Base-by-base conservation (phyloP, 2,329 filamentous ascomycete genomes). In the Nannizziopsis barbatae region DNA sequence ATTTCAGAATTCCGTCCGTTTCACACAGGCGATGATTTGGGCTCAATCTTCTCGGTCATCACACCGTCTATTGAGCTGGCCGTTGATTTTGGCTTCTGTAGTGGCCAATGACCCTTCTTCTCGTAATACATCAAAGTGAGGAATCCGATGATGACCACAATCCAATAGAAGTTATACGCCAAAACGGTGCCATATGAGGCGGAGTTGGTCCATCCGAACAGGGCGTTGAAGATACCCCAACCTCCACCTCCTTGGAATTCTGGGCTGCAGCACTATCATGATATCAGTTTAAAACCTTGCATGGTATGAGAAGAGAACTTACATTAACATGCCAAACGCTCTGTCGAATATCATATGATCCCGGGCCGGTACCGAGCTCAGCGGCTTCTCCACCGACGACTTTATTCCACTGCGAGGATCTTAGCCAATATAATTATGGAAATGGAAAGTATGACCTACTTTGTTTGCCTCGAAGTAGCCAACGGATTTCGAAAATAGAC, bases 161-260 rank as follows among this genome's bases (percentile, higher is more conserved):
- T 67, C 88, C 87, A 95, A 70, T 94, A 94, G 12, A 90, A 50
- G 62, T 92, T 93, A 70, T 94, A 94, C 1, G 84, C 81, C 53
- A 94, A 80, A 54, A 94, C 83, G 1, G 85, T 89, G 45, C 87
- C 86, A 58, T 90, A 88, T 1, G 87, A 93, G 4, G 85, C 88
- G 10, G 84, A 86, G 69, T 94, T 94, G 52, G 80, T 77, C 88
- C 88, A 95, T 50, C 88, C 87, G 9, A 94, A 73, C 46, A 94
- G 74, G 50, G 85, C 80, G 58, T 93, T 90, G 73, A 94, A 87
- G 55, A 94, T 80, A 48, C 85, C 86, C 87, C 86, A 94, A 39
- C 84, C 85, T 33, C 82, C 80, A 42, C 83, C 83, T 22, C 84
- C 83, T 53, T 86, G 81, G 35, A 81, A 66, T 45, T 79, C 69